A percentile compares a stretch with the other conserved stretches of the same genome.
These are phyloP conservation scores for Heracleum sosnowskyi DNA, from an alignment of 129 eudicot genomes.

Conservation along the genomic window DNA sequence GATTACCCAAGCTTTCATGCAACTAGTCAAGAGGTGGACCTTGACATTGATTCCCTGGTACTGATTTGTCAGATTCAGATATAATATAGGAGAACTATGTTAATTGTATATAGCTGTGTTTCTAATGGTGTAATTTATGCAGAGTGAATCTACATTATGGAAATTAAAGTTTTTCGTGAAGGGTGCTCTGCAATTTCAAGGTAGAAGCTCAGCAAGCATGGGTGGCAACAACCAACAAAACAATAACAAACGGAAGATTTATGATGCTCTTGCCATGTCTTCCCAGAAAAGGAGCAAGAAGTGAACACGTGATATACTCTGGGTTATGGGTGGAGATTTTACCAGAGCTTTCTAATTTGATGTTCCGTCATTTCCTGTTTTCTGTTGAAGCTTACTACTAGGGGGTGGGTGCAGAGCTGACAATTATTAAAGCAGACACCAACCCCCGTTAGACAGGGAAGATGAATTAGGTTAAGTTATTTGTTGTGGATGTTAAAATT, in stretches of 20 bases:
- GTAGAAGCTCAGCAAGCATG: constrained; percentile 39
- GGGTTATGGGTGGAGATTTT: background rate
- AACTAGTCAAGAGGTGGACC: constrained; percentile 53
- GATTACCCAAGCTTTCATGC: constrained; percentile 58
- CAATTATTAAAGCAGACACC: background rate
- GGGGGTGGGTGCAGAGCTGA: background rate
- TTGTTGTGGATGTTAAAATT: background rate
- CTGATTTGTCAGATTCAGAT: background rate
- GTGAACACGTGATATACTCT: constrained; percentile 6
- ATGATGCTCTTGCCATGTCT: constrained; percentile 38
- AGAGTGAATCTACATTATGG: constrained; percentile 80
- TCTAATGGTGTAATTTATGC: constrained; percentile 9
- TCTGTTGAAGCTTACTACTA: too few species aligned
- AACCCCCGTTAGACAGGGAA: background rate
- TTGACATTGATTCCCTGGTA: constrained; percentile 81
- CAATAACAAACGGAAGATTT: constrained; percentile 41
- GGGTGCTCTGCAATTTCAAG: constrained; percentile 38
- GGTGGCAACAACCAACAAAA: constrained; percentile 26
- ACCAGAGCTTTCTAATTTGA: background rate
- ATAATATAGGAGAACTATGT: background rate
- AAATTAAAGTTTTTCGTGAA: constrained; percentile 72
- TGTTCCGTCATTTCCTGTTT: background rate
- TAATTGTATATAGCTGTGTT: background rate
- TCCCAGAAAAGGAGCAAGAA: constrained; percentile 53
- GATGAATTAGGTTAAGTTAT: background rate